Conservation (phyloP, 1,284 basidiomycete genomes). For the Rhodotorula sp. region DNA sequence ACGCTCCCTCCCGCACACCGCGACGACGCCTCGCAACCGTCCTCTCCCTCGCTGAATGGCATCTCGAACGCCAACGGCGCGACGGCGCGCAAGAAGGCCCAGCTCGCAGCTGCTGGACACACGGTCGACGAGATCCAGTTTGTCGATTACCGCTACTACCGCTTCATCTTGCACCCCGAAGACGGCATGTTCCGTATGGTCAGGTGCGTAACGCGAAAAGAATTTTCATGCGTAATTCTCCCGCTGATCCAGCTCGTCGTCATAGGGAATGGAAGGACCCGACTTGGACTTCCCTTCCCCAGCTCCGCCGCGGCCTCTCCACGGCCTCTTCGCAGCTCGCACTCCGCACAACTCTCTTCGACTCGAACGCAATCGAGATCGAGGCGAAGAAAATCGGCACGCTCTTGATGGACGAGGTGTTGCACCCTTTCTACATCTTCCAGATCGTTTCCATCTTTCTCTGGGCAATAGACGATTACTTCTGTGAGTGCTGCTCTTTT, state of each 20-base stretch:
- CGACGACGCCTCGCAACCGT: constrained; percentile 30
- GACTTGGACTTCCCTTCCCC: constrained; percentile 63
- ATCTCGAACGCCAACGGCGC: constrained; percentile 2
- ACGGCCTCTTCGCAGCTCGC: constrained; percentile 58
- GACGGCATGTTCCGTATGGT: constrained; percentile 80
- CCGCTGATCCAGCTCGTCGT: not conserved
- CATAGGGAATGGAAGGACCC: constrained; percentile 88
- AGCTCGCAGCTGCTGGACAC: constrained; percentile 28
- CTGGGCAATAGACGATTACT: constrained; percentile 83
- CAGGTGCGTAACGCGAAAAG: constrained; percentile 55
- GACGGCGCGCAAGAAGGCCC: constrained; percentile 5
- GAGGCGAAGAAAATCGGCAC: constrained; percentile 77
- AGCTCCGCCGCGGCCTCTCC: constrained; percentile 65
- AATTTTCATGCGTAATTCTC: constrained; percentile 3
- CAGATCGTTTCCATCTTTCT: constrained; percentile 93
- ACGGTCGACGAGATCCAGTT: constrained; percentile 47
- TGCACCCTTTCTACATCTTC: constrained; percentile 97
- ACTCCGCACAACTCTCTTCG: constrained; percentile 75
- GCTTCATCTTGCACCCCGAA: constrained; percentile 78
- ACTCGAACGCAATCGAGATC: constrained; percentile 85
- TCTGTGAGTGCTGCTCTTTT: constrained; percentile 31
- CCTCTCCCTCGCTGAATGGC: constrained; percentile 45
- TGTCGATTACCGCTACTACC: constrained; percentile 73
- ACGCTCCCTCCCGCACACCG: constrained; percentile 34
- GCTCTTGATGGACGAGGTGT: constrained; percentile 87